phyloP scores from a whole-genome alignment of 2,329 filamentous ascomycete genomes.

The Talaromyces funiculosus region DNA sequence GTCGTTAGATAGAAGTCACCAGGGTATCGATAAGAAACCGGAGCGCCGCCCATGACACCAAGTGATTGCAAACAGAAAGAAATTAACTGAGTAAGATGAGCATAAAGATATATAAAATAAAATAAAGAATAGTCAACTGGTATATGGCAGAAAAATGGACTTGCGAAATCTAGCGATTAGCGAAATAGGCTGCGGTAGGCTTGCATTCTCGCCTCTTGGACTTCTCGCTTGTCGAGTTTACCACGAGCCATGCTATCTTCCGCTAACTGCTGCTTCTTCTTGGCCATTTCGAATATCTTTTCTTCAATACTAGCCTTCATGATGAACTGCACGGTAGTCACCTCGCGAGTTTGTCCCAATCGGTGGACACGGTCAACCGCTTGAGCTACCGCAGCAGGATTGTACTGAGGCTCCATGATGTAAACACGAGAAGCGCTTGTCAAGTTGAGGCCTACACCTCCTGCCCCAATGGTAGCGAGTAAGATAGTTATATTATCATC shows the following conservation, averaged over 20 bases:
- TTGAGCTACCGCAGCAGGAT: slow-evolving; percentile 89
- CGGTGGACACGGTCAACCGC: slow-evolving; percentile 90
- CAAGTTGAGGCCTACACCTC: slow-evolving; percentile 84
- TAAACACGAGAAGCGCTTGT: slow-evolving; percentile 82
- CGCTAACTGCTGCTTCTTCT: slow-evolving; percentile 87
- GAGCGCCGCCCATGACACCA: slow-evolving; percentile 10
- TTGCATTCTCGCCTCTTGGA: slow-evolving; percentile 59
- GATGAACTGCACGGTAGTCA: slow-evolving; percentile 81
- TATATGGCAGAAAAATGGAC: neutral
- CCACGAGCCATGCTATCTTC: slow-evolving; percentile 74
- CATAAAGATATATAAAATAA: neutral
- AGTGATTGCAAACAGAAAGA: slow-evolving; percentile 11
- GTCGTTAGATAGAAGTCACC: slow-evolving; percentile 14
- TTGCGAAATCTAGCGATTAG: slow-evolving; percentile 17
- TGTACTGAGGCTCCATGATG: slow-evolving; percentile 98
- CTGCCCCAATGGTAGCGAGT: slow-evolving; percentile 85
- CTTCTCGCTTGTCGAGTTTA: slow-evolving; percentile 55
- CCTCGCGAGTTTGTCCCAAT: slow-evolving; percentile 80
- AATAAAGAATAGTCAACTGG: neutral
- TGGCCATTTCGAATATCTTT: slow-evolving; percentile 82
- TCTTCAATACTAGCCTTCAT: slow-evolving; percentile 91
- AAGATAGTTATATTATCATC: slow-evolving; percentile 70
- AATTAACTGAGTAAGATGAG: slow-evolving; percentile 10
- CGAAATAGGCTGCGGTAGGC: slow-evolving; percentile 57
- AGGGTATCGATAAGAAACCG: slow-evolving; percentile 14